These are phyloP conservation scores for Phytophthora gonapodyides DNA, from an alignment of 352 stramenopile genomes.

Conservation along the genomic window DNA sequence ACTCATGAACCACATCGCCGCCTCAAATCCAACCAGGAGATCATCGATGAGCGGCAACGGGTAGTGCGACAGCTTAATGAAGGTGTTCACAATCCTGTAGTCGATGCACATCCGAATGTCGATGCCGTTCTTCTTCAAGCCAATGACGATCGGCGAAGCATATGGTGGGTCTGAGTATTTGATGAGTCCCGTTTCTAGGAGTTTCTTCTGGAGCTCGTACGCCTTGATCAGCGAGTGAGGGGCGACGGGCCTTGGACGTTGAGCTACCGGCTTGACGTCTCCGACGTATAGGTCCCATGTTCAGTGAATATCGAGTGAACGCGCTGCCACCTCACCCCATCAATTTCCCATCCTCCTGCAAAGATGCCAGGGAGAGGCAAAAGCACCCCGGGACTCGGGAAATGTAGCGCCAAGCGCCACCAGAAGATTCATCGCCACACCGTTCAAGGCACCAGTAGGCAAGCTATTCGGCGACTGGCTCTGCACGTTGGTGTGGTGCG, in stretches of 20 bases:
- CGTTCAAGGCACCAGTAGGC: no score
- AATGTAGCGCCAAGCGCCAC: no score
- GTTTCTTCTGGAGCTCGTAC: conserved; percentile 3
- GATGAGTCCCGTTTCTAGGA: conserved; percentile 6
- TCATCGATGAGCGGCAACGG: conserved; percentile 2
- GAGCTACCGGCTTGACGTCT: neutral
- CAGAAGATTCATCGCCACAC: no score
- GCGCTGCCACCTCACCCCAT: no score
- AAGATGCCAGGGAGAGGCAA: no score
- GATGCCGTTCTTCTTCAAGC: neutral
- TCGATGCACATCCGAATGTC: conserved; percentile 8
- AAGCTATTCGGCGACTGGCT: no score
- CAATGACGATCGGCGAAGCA: conserved; percentile 5
- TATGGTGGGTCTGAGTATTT: neutral
- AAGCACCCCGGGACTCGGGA: no score
- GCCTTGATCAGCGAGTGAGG: neutral
- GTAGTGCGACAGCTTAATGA: neutral
- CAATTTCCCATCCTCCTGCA: no score
- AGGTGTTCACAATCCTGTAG: neutral
- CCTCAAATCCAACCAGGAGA: neutral
- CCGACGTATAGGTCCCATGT: conserved; percentile 1
- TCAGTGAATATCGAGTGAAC: no score
- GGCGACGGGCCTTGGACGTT: neutral
- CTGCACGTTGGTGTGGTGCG: no score
- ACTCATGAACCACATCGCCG: conserved; percentile 7